Evolutionary conservation across 202 grass and related monocot species (phyloP).

Genomic region (Hordeum pubiflorum): DNA sequence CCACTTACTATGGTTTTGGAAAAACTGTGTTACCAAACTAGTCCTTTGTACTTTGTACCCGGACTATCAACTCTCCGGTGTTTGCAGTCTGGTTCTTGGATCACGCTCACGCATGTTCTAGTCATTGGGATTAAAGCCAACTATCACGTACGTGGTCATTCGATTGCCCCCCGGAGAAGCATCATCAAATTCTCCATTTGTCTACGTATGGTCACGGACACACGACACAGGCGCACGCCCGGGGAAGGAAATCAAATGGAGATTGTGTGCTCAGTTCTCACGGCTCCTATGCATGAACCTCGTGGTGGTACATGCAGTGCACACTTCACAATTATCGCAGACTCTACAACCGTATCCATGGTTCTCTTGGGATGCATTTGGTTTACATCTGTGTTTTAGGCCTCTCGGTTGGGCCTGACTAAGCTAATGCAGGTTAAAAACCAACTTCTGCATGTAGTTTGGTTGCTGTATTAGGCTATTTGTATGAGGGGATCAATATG

Average conservation of each 20-base stretch:
- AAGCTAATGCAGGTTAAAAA: no score
- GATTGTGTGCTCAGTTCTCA: background rate
- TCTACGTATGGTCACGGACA: background rate
- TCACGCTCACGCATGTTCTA: background rate
- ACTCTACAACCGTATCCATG: background rate
- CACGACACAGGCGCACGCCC: no score
- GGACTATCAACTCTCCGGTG: background rate
- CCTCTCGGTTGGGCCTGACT: no score
- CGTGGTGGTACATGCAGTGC: background rate
- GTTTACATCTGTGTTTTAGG: no score
- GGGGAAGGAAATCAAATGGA: background rate
- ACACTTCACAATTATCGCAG: background rate
- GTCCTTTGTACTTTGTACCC: background rate
- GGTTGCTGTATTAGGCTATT: no score
- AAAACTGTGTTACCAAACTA: no score
- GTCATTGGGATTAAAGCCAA: background rate
- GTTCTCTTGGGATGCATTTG: no score
- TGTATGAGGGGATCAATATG: no score
- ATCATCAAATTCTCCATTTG: background rate
- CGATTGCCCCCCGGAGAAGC: background rate
- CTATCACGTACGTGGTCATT: background rate
- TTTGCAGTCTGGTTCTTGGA: background rate
- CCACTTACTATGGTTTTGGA: no score
- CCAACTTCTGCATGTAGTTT: no score
- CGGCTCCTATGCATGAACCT: background rate